Percentiles rank a stretch among this genome's conserved stretches.
These are phyloP conservation scores for Penicillium simplicissimum DNA, from an alignment of 495 filamentous ascomycete genomes.

Conservation along the genomic window DNA sequence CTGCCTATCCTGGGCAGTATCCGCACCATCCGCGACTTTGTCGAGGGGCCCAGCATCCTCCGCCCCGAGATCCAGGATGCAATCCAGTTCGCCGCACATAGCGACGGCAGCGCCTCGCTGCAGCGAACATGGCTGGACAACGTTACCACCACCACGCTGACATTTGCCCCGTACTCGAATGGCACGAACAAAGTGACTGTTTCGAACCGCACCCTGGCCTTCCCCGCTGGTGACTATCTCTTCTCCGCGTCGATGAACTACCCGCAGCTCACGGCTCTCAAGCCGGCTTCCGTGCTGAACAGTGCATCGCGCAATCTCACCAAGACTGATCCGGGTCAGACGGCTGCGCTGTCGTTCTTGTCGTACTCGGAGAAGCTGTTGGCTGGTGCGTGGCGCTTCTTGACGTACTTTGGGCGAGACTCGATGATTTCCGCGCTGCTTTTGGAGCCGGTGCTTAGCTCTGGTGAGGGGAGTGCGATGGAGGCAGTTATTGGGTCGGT, in stretches of 20 bases:
- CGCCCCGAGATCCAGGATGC: conserved; percentile 53
- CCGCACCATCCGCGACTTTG: conserved; percentile 61
- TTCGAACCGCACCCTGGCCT: conserved; percentile 42
- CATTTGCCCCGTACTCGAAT: conserved; percentile 42
- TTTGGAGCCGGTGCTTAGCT: conserved; percentile 57
- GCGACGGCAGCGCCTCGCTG: conserved; percentile 45
- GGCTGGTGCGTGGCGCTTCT: conserved; percentile 65
- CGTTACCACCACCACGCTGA: conserved; percentile 48
- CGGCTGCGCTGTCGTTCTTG: conserved; percentile 58
- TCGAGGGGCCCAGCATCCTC: conserved; percentile 57
- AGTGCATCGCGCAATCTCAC: conserved; percentile 46
- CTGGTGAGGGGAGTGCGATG: conserved; percentile 54
- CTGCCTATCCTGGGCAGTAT: conserved; percentile 61
- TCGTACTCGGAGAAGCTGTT: conserved; percentile 63
- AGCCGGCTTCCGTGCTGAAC: conserved; percentile 50
- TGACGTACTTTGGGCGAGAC: conserved; percentile 69
- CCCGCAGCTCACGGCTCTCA: conserved; percentile 58
- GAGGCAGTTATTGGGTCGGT: conserved; percentile 62
- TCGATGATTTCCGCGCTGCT: conserved; percentile 61
- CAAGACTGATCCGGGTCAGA: conserved; percentile 43
- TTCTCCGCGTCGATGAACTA: conserved; percentile 63
- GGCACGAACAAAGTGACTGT: conserved; percentile 36
- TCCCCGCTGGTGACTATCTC: conserved; percentile 53
- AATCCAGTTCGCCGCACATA: conserved; percentile 35
- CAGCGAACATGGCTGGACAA: conserved; percentile 63